A percentile compares a stretch with the other conserved stretches of the same genome.
Evolutionary conservation across 129 eudicot genomes (phyloP).

Genomic region (Heracleum sosnowskyi): DNA sequence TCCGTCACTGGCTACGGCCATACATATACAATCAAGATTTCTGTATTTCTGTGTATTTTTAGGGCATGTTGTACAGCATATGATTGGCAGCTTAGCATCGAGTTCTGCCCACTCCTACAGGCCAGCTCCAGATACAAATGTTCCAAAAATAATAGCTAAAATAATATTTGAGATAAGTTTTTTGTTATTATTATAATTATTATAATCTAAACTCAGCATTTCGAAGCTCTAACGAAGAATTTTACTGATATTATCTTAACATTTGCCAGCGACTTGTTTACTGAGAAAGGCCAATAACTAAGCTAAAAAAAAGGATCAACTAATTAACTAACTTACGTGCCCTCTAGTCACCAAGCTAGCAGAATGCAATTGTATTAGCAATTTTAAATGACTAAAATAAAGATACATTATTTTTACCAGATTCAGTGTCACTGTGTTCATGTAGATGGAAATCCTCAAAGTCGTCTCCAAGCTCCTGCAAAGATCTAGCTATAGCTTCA

Average conservation of each 20-base stretch:
- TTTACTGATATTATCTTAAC: background rate
- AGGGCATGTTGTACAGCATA: background rate
- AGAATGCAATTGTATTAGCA: background rate
- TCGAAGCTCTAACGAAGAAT: background rate
- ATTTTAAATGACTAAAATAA: background rate
- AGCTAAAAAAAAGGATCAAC: background rate
- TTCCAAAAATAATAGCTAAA: background rate
- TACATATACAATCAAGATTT: background rate
- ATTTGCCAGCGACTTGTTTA: background rate
- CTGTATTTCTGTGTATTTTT: background rate
- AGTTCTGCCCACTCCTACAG: background rate
- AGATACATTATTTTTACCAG: slow-evolving; percentile 26
- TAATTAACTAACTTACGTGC: background rate
- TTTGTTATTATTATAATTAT: too few relatives aligned
- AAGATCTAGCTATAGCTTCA: slow-evolving; percentile 82
- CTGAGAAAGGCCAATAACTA: background rate
- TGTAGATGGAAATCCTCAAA: slow-evolving; percentile 36
- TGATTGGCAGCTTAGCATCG: background rate
- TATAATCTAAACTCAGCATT: background rate
- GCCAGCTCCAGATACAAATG: too few relatives aligned
- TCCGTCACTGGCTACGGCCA: too few relatives aligned
- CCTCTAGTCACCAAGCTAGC: background rate
- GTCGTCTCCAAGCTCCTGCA: slow-evolving; percentile 55
- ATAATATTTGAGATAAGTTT: background rate
- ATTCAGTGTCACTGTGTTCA: slow-evolving; percentile 28